Percentiles rank a stretch among this genome's conserved stretches.
Evolutionary conservation across 108 stramenopile species (phyloP).

Genomic region (Hondaea fermentalgiana): DNA sequence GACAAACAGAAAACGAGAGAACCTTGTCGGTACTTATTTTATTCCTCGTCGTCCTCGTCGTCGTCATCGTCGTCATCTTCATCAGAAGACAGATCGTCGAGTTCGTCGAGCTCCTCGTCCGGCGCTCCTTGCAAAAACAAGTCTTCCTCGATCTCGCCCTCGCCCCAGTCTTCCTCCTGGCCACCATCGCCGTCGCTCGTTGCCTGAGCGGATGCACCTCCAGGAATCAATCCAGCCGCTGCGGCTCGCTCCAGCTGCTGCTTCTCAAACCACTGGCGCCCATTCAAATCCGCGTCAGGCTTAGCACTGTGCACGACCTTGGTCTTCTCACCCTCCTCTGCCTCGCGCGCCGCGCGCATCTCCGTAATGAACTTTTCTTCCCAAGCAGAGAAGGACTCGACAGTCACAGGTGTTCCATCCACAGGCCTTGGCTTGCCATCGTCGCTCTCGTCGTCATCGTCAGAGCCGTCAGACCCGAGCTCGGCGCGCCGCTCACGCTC

Average conservation of each 20-base stretch:
- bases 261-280: neutral
- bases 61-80: constrained; percentile 6
- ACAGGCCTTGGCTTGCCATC: neutral
- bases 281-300: neutral
- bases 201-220: no score
- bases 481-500: neutral
- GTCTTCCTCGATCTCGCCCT: constrained; percentile 5
- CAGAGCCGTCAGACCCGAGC: neutral
- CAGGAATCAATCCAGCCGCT: neutral
- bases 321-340: neutral
- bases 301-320: neutral
- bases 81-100: neutral
- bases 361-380: neutral
- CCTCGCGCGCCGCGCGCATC: neutral
- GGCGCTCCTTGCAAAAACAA: neutral
- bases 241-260: neutral
- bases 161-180: neutral
- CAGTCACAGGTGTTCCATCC: neutral
- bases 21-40: no score
- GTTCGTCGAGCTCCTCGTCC: neutral
- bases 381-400: neutral
- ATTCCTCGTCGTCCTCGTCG: neutral
- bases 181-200: no score
- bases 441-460: neutral
- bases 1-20: no score